Base-by-base conservation (phyloP, 495 filamentous ascomycete species). In the Hypoxylon fuscum region DNA sequence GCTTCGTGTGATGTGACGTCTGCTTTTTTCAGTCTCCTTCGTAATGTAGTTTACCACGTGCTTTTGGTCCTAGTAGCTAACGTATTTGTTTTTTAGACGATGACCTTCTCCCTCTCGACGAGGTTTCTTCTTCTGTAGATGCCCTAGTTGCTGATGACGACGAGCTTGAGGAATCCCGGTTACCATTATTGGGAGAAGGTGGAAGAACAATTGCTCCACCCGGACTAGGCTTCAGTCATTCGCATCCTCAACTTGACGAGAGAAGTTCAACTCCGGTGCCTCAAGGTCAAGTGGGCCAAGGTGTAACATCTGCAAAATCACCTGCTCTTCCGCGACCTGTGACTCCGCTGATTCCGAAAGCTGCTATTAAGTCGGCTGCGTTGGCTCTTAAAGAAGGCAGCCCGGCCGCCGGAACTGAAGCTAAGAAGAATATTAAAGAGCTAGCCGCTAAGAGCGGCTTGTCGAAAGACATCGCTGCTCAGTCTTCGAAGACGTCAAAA, bases 191-290 rank as follows among this genome's bases (percentile, higher is more conserved):
- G 79, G 21, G 72, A 80, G 55, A 53, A 32, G 49, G 40, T n/a
- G 22, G 41, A 29, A 80, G 81, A 2, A 87, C 85, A 2, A 81
- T 79, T 1, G 74, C 88, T 8, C 88, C 89, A 29, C 89, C 90
- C 20, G 90, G 89, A 0, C 83, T 91, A 38, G 82, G 82, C 11
- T 69, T 86, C 10, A 80, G 82, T 3, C 83, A 82, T 48, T 71
- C 76, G 2, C 85, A 88, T 55, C 72, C 78, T 5, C 41, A 53
- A 25, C n/a, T 29, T 25, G 10, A 1, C 14, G 63, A 62, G n/a
- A 59, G 60, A 12, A 48, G 23, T 14, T 55, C 62, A 31, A 70
- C 54, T 17, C 67, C 67, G 5, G 23, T 53, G 12, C 51, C 47
- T 6, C 60, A 56, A 18, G 56, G 47, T 6, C 64, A 55, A 49